phyloP scores from a whole-genome alignment of 352 stramenopile species.

The Phytophthora rubi region DNA sequence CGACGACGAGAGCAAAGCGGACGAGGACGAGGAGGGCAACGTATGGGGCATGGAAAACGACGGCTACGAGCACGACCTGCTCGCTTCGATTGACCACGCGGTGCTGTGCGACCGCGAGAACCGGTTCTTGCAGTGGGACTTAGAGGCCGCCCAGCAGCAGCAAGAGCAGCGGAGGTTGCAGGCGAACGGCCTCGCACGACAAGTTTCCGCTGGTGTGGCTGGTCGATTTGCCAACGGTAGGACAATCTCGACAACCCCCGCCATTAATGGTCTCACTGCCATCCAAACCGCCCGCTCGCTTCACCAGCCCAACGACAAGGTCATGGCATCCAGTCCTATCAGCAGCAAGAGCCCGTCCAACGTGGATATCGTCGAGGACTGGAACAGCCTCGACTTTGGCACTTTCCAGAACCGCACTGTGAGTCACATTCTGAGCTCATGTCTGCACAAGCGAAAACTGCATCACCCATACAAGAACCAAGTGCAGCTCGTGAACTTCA shows the following conservation, averaged over 20 bases:
- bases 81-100: constrained; percentile 80
- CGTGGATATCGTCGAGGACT: constrained; percentile 81
- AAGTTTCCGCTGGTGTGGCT: constrained; percentile 16
- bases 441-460: constrained; percentile 83
- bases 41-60: constrained; percentile 82
- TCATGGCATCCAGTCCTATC: constrained; percentile 65
- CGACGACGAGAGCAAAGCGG: constrained; percentile 46
- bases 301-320: constrained; percentile 37
- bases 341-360: constrained; percentile 74
- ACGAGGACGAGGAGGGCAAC: constrained; percentile 61
- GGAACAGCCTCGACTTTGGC: constrained; percentile 79
- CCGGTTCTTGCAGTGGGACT: constrained; percentile 78
- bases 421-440: constrained; percentile 85
- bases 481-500: constrained; percentile 86
- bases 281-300: constrained; percentile 32
- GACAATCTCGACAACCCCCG: constrained; percentile 18
- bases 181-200: constrained; percentile 15
- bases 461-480: constrained; percentile 88
- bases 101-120: constrained; percentile 86
- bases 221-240: constrained; percentile 12
- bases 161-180: constrained; percentile 38
- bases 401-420: constrained; percentile 87
- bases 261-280: constrained; percentile 22
- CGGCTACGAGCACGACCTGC: constrained; percentile 70
- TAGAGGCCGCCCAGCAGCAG: constrained; percentile 58